These are phyloP conservation scores for Beauveria medogensis DNA, from an alignment of 2,329 filamentous ascomycete genomes.

Conservation along the genomic window DNA sequence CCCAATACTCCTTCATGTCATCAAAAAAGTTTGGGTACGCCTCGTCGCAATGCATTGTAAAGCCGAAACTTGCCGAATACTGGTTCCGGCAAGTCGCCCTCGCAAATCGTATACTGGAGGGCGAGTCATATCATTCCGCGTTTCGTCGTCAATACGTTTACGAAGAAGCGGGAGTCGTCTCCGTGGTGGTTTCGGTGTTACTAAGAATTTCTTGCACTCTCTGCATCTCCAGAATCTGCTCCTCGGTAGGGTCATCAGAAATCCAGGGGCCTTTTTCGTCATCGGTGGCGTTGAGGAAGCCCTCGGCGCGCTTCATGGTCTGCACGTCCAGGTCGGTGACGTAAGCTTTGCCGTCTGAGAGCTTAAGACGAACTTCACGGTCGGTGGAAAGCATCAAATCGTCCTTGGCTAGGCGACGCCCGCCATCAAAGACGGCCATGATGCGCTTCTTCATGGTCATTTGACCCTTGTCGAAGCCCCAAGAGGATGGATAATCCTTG, in stretches of 20 bases:
- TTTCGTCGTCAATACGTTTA: not conserved
- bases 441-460: constrained; percentile 99
- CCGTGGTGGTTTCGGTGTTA: constrained; percentile 13
- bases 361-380: constrained; percentile 81
- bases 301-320: constrained; percentile 81
- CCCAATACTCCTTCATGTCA: constrained; percentile 1
- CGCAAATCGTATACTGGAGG: constrained; percentile 5
- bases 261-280: constrained; percentile 86
- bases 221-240: constrained; percentile 54
- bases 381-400: constrained; percentile 98
- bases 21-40: constrained; percentile 6
- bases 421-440: constrained; percentile 84
- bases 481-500: constrained; percentile 86
- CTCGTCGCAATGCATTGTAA: constrained; percentile 11
- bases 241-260: constrained; percentile 59
- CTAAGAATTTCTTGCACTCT: constrained; percentile 46
- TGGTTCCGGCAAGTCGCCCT: not conserved
- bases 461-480: constrained; percentile 85
- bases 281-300: constrained; percentile 68
- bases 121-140: constrained; percentile 1
- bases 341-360: constrained; percentile 69
- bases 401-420: constrained; percentile 85
- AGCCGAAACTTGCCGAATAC: not conserved
- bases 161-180: not conserved
- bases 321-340: constrained; percentile 90